phyloP scores from a whole-genome alignment of 2,329 filamentous ascomycete species.

The Epichloe hybrida region DNA sequence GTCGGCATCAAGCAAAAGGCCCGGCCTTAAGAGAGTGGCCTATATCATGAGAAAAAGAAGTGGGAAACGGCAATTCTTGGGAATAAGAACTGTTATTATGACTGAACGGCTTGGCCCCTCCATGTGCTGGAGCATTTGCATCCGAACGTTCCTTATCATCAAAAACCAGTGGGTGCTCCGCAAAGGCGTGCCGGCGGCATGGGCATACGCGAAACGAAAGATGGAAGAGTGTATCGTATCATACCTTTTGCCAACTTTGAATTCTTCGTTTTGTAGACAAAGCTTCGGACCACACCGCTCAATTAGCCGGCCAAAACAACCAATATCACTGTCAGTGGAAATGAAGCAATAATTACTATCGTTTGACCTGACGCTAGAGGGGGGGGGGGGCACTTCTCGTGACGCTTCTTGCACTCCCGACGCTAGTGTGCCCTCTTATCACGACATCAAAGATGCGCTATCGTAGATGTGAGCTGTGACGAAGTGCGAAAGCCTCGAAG shows the following conservation, averaged over 20 bases:
- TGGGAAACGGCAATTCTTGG: background rate
- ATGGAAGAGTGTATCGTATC: too few species aligned
- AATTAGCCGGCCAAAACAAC: background rate
- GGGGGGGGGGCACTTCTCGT: background rate
- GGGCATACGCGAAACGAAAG: background rate
- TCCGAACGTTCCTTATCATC: background rate
- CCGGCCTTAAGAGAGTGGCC: background rate
- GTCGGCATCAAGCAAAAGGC: background rate
- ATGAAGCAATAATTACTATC: background rate
- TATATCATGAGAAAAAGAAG: background rate
- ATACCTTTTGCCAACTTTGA: background rate
- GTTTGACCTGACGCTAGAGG: background rate
- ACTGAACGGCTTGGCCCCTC: too few species aligned
- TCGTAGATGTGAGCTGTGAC: background rate
- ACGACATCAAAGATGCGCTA: background rate
- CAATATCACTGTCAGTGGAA: background rate
- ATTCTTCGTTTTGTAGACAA: background rate
- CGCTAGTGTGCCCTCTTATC: too few species aligned
- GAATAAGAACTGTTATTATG: background rate
- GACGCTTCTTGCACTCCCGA: background rate
- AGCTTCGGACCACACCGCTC: background rate
- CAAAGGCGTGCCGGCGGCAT: background rate
- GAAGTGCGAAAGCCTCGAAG: background rate
- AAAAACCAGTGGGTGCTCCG: background rate
- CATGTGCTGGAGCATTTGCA: background rate